phyloP scores from a whole-genome alignment of 108 stramenopile species.

The Cyclotella cryptica region DNA sequence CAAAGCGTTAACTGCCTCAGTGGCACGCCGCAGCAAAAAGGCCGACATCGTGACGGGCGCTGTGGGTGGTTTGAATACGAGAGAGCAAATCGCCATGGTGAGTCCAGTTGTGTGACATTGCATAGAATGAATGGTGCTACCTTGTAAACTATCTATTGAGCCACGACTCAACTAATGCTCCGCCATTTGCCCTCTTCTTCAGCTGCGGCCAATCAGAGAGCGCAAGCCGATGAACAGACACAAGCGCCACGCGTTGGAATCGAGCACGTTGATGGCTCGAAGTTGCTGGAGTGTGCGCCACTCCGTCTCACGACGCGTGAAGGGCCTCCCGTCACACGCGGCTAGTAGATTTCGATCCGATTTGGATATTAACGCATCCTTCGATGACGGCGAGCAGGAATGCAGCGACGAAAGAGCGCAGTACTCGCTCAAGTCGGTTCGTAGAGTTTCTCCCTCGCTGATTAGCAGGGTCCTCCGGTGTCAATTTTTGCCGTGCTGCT shows the following conservation, averaged over 20 bases:
- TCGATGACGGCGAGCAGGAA: neutral
- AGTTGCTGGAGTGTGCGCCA: neutral
- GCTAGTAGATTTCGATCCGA: neutral
- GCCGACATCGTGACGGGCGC: slow-evolving; percentile 1
- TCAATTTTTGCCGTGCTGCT: neutral
- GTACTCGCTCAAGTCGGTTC: slow-evolving; percentile 10
- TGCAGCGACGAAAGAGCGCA: neutral
- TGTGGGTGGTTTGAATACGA: neutral
- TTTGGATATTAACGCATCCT: neutral
- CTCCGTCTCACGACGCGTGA: neutral
- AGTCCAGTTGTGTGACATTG: neutral
- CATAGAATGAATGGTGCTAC: too few species aligned
- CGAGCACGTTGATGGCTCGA: neutral
- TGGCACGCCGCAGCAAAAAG: neutral
- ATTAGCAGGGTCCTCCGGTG: neutral
- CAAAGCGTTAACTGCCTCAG: too few species aligned
- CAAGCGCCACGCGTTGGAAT: slow-evolving; percentile 14
- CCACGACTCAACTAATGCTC: too few species aligned
- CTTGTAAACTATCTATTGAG: too few species aligned
- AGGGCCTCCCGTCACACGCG: neutral
- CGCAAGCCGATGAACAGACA: slow-evolving; percentile 16
- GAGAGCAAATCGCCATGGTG: neutral
- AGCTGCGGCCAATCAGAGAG: slow-evolving; percentile 12
- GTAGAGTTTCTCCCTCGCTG: neutral
- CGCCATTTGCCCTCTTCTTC: neutral